Conservation (phyloP, 345 rosid species). For the Laguncularia racemosa region DNA sequence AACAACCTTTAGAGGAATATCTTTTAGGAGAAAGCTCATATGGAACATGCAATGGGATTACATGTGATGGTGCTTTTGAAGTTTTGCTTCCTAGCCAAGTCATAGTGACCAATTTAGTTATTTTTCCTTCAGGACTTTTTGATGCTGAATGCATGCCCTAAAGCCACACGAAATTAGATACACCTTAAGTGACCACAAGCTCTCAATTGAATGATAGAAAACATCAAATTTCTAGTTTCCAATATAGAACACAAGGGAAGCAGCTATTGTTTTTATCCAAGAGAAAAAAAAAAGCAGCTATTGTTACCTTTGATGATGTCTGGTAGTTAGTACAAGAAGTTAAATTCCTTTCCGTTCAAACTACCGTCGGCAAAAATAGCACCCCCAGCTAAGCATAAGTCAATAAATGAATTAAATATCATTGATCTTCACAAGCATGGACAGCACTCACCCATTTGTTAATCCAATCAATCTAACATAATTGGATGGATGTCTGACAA, state of each 20-base stretch:
- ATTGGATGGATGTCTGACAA: too few species aligned
- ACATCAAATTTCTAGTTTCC: neutral
- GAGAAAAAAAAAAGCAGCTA: too few species aligned
- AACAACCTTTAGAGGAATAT: constrained; percentile 61
- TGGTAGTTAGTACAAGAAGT: constrained; percentile 54
- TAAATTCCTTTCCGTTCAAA: constrained; percentile 16
- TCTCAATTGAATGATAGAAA: neutral
- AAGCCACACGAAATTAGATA: neutral
- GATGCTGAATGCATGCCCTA: constrained; percentile 17
- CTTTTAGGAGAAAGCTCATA: constrained; percentile 72
- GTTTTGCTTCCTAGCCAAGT: constrained; percentile 40
- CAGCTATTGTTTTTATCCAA: constrained; percentile 2
- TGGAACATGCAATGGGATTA: constrained; percentile 61
- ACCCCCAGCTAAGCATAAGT: constrained; percentile 61
- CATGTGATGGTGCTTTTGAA: constrained; percentile 26
- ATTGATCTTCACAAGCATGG: too few species aligned
- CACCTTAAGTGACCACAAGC: neutral
- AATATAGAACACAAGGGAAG: neutral
- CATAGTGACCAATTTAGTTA: constrained; percentile 56
- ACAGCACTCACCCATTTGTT: too few species aligned
- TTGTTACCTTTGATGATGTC: constrained; percentile 27
- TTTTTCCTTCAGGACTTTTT: constrained; percentile 15
- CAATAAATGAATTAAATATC: neutral
- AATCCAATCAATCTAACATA: too few species aligned
- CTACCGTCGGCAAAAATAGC: constrained; percentile 49